phyloP scores from a whole-genome alignment of 352 stramenopile genomes.

The Globisporangium nunn region DNA sequence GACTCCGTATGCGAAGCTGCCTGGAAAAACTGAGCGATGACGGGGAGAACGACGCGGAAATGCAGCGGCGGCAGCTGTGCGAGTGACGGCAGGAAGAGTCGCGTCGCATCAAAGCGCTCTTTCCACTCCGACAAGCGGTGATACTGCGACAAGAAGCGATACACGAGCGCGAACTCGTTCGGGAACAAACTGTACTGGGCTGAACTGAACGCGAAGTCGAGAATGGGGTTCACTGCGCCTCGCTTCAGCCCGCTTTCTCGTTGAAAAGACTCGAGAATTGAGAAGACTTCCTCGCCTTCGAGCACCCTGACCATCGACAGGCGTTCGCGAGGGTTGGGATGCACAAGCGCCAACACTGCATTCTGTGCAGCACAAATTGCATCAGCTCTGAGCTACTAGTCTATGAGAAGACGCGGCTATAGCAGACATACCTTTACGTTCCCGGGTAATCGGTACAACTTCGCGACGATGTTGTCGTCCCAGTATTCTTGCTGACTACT shows the following conservation, averaged over 20 bases:
- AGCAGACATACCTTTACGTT: constrained; percentile 37
- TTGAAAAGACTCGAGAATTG: constrained; percentile 3
- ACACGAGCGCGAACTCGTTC: constrained; percentile 29
- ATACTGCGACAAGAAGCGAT: constrained; percentile 41
- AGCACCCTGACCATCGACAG: constrained; percentile 22
- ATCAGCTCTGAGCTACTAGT: background rate
- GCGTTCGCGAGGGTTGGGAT: constrained; percentile 35
- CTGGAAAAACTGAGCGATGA: constrained; percentile 51
- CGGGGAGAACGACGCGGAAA: constrained; percentile 43
- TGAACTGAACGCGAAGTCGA: constrained; percentile 14
- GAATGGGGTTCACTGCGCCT: constrained; percentile 1
- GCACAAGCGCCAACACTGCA: constrained; percentile 33
- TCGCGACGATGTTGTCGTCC: constrained; percentile 20
- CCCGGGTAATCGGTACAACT: constrained; percentile 26
- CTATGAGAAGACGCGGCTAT: no score
- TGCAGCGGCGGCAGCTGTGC: constrained; percentile 29
- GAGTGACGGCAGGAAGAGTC: constrained; percentile 28
- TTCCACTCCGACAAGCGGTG: constrained; percentile 30
- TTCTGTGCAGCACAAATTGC: constrained; percentile 12
- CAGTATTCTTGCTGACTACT: constrained; percentile 8
- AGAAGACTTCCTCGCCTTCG: constrained; percentile 26
- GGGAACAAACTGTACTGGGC: constrained; percentile 37
- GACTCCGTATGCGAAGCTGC: constrained; percentile 28
- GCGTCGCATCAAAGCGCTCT: constrained; percentile 27
- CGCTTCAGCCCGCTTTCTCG: background rate